A percentile compares a stretch with the other conserved stretches of the same genome.
Conservation (phyloP, 805 yeast genomes). For the Jamesozyma piceae region DNA sequence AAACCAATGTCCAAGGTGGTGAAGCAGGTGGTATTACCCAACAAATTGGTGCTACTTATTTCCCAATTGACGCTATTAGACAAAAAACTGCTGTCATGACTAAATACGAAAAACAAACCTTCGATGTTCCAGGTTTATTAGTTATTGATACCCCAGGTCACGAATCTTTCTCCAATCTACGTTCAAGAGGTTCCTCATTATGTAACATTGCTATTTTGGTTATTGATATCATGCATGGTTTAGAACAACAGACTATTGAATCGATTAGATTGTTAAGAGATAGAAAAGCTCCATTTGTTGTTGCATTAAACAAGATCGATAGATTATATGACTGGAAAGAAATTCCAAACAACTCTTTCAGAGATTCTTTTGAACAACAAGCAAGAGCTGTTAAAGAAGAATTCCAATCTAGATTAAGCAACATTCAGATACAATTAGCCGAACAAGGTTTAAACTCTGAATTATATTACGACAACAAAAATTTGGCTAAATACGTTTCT, state of each 20-base stretch:
- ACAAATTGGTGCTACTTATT: slow-evolving; percentile 99
- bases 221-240: slow-evolving; percentile 97
- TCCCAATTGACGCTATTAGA: slow-evolving; percentile 91
- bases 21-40: slow-evolving; percentile 99
- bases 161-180: slow-evolving; percentile 95
- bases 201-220: slow-evolving; percentile 99
- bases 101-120: slow-evolving; percentile 69
- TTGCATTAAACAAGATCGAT: slow-evolving; percentile 94
- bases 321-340: slow-evolving; percentile 92
- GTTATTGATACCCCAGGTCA: slow-evolving; percentile 99
- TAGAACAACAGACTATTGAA: slow-evolving; percentile 95
- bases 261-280: slow-evolving; percentile 87
- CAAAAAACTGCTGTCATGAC: slow-evolving; percentile 89
- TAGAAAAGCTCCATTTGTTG: slow-evolving; percentile 95
- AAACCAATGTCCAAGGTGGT: slow-evolving; percentile 98
- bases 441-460: slow-evolving; percentile 99
- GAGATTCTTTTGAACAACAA: slow-evolving; percentile 85
- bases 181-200: slow-evolving; percentile 97
- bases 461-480: slow-evolving; percentile 89
- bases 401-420: slow-evolving; percentile 77
- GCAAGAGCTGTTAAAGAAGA: slow-evolving; percentile 79
- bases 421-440: slow-evolving; percentile 82
- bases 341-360: slow-evolving; percentile 86
- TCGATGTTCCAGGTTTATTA: slow-evolving; percentile 93
- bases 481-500: slow-evolving; percentile 86